Evolutionary conservation across 208 protist species (phyloP).

Genomic region (Vickermania ingenoplastis): DNA sequence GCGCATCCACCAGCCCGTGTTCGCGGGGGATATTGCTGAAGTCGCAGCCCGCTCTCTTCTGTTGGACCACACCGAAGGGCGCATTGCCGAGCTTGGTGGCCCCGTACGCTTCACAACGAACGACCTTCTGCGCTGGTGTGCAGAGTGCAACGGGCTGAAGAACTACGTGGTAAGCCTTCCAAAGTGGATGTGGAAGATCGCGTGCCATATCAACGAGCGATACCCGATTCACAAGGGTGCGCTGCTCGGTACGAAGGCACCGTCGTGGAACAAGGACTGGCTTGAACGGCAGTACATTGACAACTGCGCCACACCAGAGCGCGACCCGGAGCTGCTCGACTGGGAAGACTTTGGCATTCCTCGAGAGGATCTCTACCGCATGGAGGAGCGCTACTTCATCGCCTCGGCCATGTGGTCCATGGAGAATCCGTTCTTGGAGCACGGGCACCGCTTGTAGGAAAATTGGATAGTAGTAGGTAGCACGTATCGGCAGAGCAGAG

Average conservation of each 20-base stretch:
- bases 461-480: too few relatives aligned
- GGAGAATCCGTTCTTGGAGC: slow-evolving; percentile 59
- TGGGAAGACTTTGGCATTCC: slow-evolving; percentile 90
- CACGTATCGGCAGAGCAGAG: too few relatives aligned
- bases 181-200: slow-evolving; percentile 57
- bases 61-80: slow-evolving; percentile 85
- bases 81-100: slow-evolving; percentile 85
- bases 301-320: slow-evolving; percentile 82
- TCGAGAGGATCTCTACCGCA: slow-evolving; percentile 81
- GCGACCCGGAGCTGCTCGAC: slow-evolving; percentile 81
- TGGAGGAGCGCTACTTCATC: slow-evolving; percentile 90
- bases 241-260: slow-evolving; percentile 57
- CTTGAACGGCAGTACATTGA: slow-evolving; percentile 84
- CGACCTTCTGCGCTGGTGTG: slow-evolving; percentile 79
- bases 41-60: slow-evolving; percentile 71
- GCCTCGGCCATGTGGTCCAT: slow-evolving; percentile 78
- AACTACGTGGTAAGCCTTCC: slow-evolving; percentile 66
- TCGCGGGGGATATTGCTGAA: slow-evolving; percentile 81
- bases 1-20: slow-evolving; percentile 86
- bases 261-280: slow-evolving; percentile 83
- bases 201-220: slow-evolving; percentile 68
- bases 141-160: slow-evolving; percentile 69
- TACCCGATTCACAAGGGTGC: slow-evolving; percentile 61
- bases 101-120: slow-evolving; percentile 86
- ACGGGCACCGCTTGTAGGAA: slow-evolving; percentile 57